Conservation (phyloP, 805 yeast species). For the Saturnispora galanensis region DNA sequence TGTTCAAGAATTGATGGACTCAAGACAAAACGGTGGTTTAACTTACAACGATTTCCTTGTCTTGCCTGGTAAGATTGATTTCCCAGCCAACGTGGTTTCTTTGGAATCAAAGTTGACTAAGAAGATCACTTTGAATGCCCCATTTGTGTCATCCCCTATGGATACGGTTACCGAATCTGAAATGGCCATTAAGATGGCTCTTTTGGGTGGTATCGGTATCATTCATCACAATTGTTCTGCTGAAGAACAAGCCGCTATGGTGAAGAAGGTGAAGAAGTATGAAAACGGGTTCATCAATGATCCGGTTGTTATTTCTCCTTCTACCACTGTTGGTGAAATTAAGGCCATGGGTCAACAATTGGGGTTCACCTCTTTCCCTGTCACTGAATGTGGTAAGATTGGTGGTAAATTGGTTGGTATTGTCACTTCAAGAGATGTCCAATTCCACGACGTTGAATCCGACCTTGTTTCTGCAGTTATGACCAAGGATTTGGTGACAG, state of each 20-base stretch:
- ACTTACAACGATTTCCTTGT: slow-evolving; percentile 95
- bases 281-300: slow-evolving; percentile 97
- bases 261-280: slow-evolving; percentile 87
- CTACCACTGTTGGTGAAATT: slow-evolving; percentile 70
- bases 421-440: slow-evolving; percentile 93
- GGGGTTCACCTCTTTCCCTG: slow-evolving; percentile 98
- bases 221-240: slow-evolving; percentile 95
- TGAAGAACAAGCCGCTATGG: slow-evolving; percentile 98
- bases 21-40: slow-evolving; percentile 84
- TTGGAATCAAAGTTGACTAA: slow-evolving; percentile 86
- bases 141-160: slow-evolving; percentile 98
- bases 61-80: slow-evolving; percentile 88
- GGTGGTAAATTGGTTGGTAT: slow-evolving; percentile 92
- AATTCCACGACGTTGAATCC: slow-evolving; percentile 72
- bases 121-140: slow-evolving; percentile 83
- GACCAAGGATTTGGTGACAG: slow-evolving; percentile 85
- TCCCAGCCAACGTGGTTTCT: slow-evolving; percentile 68
- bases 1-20: slow-evolving; percentile 79
- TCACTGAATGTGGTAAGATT: slow-evolving; percentile 82
- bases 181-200: slow-evolving; percentile 98
- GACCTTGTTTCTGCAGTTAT: slow-evolving; percentile 65
- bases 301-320: slow-evolving; percentile 79
- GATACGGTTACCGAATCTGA: slow-evolving; percentile 96
- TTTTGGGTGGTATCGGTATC: slow-evolving; percentile 97
- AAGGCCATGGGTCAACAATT: slow-evolving; percentile 55